These are phyloP conservation scores for Echeveria elegans DNA, from an alignment of 164 flowering plant genomes.

Conservation along the genomic window DNA sequence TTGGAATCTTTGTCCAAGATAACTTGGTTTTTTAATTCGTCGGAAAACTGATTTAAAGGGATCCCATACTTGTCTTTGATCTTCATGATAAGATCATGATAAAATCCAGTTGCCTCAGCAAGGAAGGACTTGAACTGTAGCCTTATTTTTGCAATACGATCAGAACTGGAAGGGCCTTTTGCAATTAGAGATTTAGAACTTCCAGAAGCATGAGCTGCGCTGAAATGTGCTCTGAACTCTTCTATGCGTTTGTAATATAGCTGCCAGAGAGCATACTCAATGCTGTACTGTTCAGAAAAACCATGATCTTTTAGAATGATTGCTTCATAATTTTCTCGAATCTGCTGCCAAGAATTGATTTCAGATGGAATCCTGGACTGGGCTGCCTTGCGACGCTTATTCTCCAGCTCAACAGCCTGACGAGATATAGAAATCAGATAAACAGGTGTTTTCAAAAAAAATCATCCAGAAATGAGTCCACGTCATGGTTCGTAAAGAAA, in stretches of 20 bases:
- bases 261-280: conserved; percentile 92
- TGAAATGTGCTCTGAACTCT: conserved; percentile 64
- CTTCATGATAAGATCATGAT: conserved; percentile 90
- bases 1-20: conserved; percentile 46
- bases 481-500: background rate
- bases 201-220: conserved; percentile 45
- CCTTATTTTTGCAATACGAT: conserved; percentile 59
- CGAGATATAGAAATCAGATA: background rate
- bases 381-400: conserved; percentile 55
- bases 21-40: conserved; percentile 48
- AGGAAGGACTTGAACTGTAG: conserved; percentile 81
- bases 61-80: conserved; percentile 86
- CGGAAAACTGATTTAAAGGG: conserved; percentile 71
- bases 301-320: conserved; percentile 82
- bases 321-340: conserved; percentile 91
- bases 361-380: conserved; percentile 73
- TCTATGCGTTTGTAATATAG: conserved; percentile 81
- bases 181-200: conserved; percentile 44
- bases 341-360: conserved; percentile 82
- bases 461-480: background rate
- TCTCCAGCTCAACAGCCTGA: conserved; percentile 80
- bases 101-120: conserved; percentile 96
- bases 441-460: background rate
- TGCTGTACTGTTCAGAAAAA: conserved; percentile 77
- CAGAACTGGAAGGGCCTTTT: conserved; percentile 51